Conservation (phyloP, 345 rosid genomes). For the Dipteronia sinensis region DNA sequence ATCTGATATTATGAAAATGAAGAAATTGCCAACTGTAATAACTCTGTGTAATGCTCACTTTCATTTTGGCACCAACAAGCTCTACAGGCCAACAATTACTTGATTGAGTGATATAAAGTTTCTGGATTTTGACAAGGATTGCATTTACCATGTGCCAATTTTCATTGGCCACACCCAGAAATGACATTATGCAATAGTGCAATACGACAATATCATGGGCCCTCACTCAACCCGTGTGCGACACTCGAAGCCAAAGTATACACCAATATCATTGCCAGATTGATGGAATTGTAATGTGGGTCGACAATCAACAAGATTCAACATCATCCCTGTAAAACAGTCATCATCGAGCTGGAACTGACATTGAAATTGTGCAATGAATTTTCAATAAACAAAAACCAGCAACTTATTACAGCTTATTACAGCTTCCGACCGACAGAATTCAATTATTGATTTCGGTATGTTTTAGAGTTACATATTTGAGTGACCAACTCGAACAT, state of each 20-base stretch:
- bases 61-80: background rate
- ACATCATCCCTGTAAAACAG: too few species aligned
- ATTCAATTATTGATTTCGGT: background rate
- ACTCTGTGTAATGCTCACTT: background rate
- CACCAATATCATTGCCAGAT: background rate
- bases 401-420: background rate
- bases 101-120: background rate
- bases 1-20: background rate
- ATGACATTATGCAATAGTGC: background rate
- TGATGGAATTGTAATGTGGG: background rate
- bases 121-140: background rate
- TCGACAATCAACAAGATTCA: constrained; percentile 1
- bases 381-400: background rate
- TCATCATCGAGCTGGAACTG: background rate
- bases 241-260: too few species aligned
- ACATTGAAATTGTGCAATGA: background rate
- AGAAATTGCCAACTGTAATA: background rate
- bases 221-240: background rate
- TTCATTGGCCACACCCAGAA: background rate
- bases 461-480: constrained; percentile 37
- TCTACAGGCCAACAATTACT: background rate
- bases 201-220: background rate
- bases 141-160: background rate
- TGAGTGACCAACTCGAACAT: constrained; percentile 77
- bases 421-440: background rate